These are phyloP conservation scores for Leucogyrophana mollusca DNA, from an alignment of 768 basidiomycete species.

Conservation along the genomic window DNA sequence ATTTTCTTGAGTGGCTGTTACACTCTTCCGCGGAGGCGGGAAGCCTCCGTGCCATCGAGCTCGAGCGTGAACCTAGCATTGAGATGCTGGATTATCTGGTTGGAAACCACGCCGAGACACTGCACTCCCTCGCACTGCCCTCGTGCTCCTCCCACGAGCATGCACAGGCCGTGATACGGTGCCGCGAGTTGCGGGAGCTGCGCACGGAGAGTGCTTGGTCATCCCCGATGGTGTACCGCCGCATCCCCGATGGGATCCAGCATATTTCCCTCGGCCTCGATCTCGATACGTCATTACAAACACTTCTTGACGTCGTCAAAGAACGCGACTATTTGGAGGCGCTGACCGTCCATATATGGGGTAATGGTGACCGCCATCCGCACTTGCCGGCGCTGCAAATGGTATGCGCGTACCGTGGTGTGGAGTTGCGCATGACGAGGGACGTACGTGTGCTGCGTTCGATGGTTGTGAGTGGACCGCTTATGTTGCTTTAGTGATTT, in stretches of 20 bases:
- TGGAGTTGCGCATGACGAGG: conserved; percentile 49
- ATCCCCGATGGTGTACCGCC: conserved; percentile 44
- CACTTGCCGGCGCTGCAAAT: conserved; percentile 57
- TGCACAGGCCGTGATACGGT: conserved; percentile 44
- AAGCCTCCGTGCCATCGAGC: conserved; percentile 49
- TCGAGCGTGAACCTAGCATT: conserved; percentile 58
- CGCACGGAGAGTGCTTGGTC: conserved; percentile 53
- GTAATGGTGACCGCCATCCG: conserved; percentile 47
- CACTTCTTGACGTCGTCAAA: conserved; percentile 56
- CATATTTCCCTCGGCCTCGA: conserved; percentile 64
- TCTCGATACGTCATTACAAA: conserved; percentile 50
- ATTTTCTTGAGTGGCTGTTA: conserved; percentile 71
- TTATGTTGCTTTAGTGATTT: conserved; percentile 3
- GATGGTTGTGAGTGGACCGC: conserved; percentile 40
- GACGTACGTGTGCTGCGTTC: conserved; percentile 55
- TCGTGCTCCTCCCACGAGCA: conserved; percentile 49
- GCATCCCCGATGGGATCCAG: conserved; percentile 47
- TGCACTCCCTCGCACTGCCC: conserved; percentile 59
- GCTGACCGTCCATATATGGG: conserved; percentile 56
- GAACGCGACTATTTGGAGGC: conserved; percentile 39
- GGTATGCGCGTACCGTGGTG: conserved; percentile 61
- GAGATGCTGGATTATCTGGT: conserved; percentile 57
- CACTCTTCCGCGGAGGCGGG: conserved; percentile 47
- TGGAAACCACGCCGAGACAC: conserved; percentile 43
- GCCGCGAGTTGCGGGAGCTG: conserved; percentile 50